phyloP scores from a whole-genome alignment of 2,329 filamentous ascomycete species.

The Ambrosiella xylebori region DNA sequence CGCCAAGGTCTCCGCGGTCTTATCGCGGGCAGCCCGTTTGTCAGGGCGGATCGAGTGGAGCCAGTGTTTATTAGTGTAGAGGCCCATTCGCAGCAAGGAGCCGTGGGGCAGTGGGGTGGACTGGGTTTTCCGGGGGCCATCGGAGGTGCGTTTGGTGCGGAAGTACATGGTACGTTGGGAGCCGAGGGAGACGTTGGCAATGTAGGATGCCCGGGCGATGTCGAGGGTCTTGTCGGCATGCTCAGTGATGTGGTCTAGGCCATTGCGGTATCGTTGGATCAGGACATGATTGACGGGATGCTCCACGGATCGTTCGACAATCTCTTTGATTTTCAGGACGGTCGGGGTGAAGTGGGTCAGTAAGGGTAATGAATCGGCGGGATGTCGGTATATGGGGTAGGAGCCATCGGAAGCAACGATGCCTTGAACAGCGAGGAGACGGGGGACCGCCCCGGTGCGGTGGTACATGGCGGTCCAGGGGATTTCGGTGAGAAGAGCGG shows the following conservation, averaged over 20 bases:
- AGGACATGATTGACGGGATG: conserved; percentile 80
- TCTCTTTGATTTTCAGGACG: conserved; percentile 48
- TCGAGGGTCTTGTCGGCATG: conserved; percentile 96
- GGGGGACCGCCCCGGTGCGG: conserved; percentile 76
- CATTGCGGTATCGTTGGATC: conserved; percentile 82
- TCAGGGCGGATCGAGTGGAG: conserved; percentile 85
- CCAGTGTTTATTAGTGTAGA: conserved; percentile 70
- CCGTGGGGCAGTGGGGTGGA: conserved; percentile 54
- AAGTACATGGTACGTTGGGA: conserved; percentile 81
- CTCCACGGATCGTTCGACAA: conserved; percentile 54
- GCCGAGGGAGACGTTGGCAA: conserved; percentile 88
- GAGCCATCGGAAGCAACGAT: conserved; percentile 48
- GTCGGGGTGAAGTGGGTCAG: conserved; percentile 58
- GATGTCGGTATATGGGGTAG: conserved; percentile 87
- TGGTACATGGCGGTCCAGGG: conserved; percentile 87
- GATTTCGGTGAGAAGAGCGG: conserved; percentile 55
- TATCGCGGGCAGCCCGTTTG: conserved; percentile 52
- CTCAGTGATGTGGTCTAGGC: conserved; percentile 83
- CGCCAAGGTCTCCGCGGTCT: conserved; percentile 51
- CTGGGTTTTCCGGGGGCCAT: conserved; percentile 19
- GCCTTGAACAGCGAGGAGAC: conserved; percentile 81
- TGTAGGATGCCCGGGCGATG: conserved; percentile 61
- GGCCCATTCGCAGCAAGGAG: conserved; percentile 69
- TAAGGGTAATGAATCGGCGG: conserved; percentile 71
- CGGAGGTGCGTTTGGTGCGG: conserved; percentile 52